These are phyloP conservation scores for Aureobasidium sp. DNA, from an alignment of 2,329 filamentous ascomycete genomes.

Conservation along the genomic window DNA sequence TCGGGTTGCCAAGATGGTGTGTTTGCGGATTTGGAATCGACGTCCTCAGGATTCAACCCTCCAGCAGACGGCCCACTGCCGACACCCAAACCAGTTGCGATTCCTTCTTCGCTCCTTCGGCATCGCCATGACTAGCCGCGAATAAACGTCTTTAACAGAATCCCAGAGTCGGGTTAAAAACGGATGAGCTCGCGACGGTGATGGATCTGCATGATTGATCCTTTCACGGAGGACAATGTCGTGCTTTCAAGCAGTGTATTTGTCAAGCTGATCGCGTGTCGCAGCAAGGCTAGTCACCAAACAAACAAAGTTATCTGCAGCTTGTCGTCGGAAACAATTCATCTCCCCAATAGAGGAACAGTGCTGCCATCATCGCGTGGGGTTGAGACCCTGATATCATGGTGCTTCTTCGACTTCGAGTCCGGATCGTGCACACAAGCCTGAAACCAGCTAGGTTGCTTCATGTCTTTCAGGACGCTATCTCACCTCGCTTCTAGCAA, in stretches of 20 bases:
- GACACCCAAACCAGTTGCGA: background rate
- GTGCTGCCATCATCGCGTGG: background rate
- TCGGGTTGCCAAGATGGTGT: background rate
- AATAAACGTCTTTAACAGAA: background rate
- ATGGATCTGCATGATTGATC: slow-evolving; percentile 4
- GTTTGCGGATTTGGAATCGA: slow-evolving; percentile 2
- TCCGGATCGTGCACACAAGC: background rate
- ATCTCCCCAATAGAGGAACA: background rate
- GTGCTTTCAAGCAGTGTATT: background rate
- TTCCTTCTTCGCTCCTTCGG: background rate
- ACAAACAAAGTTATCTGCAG: background rate
- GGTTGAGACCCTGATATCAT: background rate
- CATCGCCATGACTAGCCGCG: background rate
- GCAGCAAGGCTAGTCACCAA: background rate
- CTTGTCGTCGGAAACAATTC: background rate
- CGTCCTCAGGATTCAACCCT: background rate
- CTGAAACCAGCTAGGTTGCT: slow-evolving; percentile 5
- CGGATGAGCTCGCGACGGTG: background rate
- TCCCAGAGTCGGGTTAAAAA: background rate
- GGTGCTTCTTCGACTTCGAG: background rate
- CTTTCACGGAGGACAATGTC: background rate
- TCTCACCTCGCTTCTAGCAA: slow-evolving; percentile 2
- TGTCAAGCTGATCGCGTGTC: background rate
- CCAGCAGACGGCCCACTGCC: background rate
- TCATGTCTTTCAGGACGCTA: background rate